These are phyloP conservation scores for Chaetomiaceae sp. DNA, from an alignment of 2,329 filamentous ascomycete genomes.

Conservation along the genomic window DNA sequence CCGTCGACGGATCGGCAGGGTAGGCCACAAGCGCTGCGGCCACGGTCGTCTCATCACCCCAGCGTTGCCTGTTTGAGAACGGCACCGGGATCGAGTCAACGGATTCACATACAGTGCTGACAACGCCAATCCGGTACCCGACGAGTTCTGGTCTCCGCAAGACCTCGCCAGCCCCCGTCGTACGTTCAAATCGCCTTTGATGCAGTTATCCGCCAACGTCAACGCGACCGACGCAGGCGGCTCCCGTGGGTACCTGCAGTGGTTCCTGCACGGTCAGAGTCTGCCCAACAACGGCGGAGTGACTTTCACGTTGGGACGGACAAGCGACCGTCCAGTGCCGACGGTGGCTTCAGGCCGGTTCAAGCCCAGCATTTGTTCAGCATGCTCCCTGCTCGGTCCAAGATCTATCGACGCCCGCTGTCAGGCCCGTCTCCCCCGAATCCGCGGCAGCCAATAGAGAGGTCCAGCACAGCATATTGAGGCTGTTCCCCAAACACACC, in stretches of 20 bases:
- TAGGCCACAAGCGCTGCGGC: constrained; percentile 25
- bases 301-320: neutral
- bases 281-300: neutral
- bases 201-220: neutral
- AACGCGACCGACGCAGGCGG: neutral
- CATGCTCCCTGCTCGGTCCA: neutral
- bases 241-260: neutral
- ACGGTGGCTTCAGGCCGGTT: neutral
- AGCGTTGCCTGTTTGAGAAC: constrained; percentile 14
- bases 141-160: neutral
- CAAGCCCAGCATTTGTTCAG: neutral
- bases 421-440: constrained; percentile 9
- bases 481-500: constrained; percentile 25
- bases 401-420: constrained; percentile 1
- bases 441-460: constrained; percentile 25
- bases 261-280: neutral
- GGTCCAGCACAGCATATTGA: constrained; percentile 17
- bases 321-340: neutral
- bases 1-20: constrained; percentile 19
- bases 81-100: neutral
- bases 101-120: too few relatives aligned
- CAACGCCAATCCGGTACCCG: neutral
- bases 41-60: constrained; percentile 21
- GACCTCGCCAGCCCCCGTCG: neutral
- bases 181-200: neutral